These are phyloP conservation scores for Lepidium campestre DNA, from an alignment of 441 rosid species.

Conservation along the genomic window DNA sequence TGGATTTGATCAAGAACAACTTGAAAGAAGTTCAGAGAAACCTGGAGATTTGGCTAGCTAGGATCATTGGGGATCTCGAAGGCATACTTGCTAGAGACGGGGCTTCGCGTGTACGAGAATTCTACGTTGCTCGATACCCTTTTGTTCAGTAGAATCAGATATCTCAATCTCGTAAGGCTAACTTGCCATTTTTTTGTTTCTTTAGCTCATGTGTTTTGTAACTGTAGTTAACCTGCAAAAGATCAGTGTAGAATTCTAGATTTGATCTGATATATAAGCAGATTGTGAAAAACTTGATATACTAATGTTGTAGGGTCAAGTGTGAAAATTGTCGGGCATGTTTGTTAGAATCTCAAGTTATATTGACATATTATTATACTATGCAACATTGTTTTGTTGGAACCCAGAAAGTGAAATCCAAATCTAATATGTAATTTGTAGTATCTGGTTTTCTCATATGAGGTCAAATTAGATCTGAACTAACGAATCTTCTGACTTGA, in stretches of 20 bases:
- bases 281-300: neutral
- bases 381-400: neutral
- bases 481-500: neutral
- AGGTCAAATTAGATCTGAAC: neutral
- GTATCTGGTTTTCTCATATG: neutral
- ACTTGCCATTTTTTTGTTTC: neutral
- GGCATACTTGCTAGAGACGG: constrained; percentile 83
- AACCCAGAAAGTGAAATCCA: neutral
- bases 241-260: constrained; percentile 1
- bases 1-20: constrained; percentile 72
- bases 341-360: neutral
- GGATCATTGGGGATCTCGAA: constrained; percentile 84
- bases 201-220: neutral
- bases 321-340: neutral
- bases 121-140: constrained; percentile 59
- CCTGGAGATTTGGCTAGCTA: constrained; percentile 87
- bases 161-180: neutral
- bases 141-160: constrained; percentile 53
- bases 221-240: constrained; percentile 6
- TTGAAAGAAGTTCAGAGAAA: constrained; percentile 81
- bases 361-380: neutral
- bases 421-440: neutral
- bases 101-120: constrained; percentile 55
- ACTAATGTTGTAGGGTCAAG: neutral
- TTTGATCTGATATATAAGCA: neutral